Conservation (phyloP, 495 filamentous ascomycete species). For the Podospora pseudocomata region DNA sequence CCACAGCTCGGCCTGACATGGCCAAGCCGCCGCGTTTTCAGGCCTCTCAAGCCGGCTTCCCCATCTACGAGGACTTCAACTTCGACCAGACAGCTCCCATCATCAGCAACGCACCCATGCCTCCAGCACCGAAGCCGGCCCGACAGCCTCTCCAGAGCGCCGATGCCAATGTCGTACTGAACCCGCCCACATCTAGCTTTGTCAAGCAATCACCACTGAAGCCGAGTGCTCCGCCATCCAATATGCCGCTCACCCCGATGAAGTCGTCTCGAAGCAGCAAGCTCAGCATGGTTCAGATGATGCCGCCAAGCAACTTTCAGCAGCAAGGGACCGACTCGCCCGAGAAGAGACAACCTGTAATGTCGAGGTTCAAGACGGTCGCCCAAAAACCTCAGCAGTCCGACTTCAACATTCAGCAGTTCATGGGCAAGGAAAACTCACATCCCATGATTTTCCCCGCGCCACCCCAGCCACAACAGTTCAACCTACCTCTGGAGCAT, state of each 20-base stretch:
- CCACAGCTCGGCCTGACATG: conserved; percentile 33
- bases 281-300: conserved; percentile 63
- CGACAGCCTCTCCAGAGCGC: conserved; percentile 51
- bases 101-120: conserved; percentile 52
- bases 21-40: conserved; percentile 58
- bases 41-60: conserved; percentile 50
- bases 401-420: conserved; percentile 54
- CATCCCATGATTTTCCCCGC: conserved; percentile 48
- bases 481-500: conserved; percentile 47
- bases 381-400: conserved; percentile 63
- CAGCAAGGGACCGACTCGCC: conserved; percentile 79
- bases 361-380: conserved; percentile 57
- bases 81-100: conserved; percentile 43
- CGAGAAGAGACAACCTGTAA: conserved; percentile 65
- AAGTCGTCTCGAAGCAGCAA: conserved; percentile 45
- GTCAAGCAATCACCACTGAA: conserved; percentile 61
- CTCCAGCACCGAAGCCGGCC: conserved; percentile 43
- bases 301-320: conserved; percentile 58
- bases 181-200: conserved; percentile 47
- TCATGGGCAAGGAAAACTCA: conserved; percentile 64
- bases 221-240: conserved; percentile 33
- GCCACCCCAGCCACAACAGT: conserved; percentile 43
- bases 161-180: conserved; percentile 50
- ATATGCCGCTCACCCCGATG: conserved; percentile 43
- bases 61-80: conserved; percentile 62